Evolutionary conservation across 495 filamentous ascomycete genomes (phyloP), one percentile per base, ranked within the genome.

Genomic region (Penicillium bialowiezense): DNA sequence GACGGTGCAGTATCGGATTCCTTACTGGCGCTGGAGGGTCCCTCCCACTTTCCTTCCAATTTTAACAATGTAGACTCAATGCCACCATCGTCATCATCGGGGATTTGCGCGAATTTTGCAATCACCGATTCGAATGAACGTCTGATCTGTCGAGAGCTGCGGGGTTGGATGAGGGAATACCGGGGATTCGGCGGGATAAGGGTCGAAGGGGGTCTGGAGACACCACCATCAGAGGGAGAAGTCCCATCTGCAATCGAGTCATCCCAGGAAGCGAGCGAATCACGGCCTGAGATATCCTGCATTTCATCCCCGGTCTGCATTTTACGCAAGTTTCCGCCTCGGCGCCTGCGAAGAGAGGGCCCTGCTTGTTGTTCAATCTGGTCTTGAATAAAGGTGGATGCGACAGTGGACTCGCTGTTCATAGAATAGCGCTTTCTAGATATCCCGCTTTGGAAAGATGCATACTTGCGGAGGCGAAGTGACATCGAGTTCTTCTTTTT

Each of bases 51-150:
- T 5, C 93, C 93, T 72, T 99, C 95, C 3, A 99, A 78, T 57
- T 97, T 97, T 52, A 92, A 69, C 52, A 99, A 61, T 5, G 93
- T 90, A 12, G 91, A 90, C 61, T 97, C 93, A 40, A 97, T 80
- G 15, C 92, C 91, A n/a, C 91, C 92, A 65, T 93, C 90, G 45
- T 89, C 88, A 50, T 92, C 88, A 62, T 99, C 95, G 0, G 91
- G 90, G 18, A 98, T 88, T 47, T 87, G 82, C 7, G 91, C 89
- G 52, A 98, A 83, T 56, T 89, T 86, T 41, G 90, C 86, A 21
- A 95, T 89, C 48, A 95, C 92, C 8, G 81, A 84, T 67, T 97
- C 89, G 48, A 97, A 97, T 1, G 91, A 96, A 9, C 88, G 87
- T 33, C 89, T 78, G 71, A 93, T 72, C 33, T 89, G 77, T 57